Base-by-base conservation (phyloP, 1,284 basidiomycete species). In the Neonothopanus nambi region DNA sequence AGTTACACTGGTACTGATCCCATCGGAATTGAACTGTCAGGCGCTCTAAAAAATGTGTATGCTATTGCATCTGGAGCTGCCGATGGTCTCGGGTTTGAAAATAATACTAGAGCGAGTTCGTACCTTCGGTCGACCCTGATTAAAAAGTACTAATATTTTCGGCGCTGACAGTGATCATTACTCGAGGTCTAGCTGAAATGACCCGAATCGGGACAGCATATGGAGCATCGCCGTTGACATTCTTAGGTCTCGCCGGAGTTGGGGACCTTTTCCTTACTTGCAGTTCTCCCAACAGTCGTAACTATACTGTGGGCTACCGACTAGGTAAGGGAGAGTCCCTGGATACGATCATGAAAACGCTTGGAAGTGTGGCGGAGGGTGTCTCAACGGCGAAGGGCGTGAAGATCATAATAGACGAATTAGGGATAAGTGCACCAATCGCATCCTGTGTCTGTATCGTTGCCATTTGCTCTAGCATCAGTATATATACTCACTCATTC, bases 21-120 rank as follows among this genome's bases (percentile, higher is more conserved):
- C 8, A 89, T 93, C 62, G 93, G 93, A 18, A 83, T 95, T 33
- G 93, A 95, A 61, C 74, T 95, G 28, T 87, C 91, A 7, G 93
- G 93, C 21, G 93, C 93, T 2, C 72, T 95, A 59, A 96, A 96
- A 70, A 96, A 96, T 69, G 89, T 96, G 46, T 95, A 95, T 65
- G 93, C 93, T 23, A 91, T 96, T 62, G 93, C 93, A 12, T 81
- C 92, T 42, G 93, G 93, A 6, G 88, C 94, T 71, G 87, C 92
- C 6, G 92, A 93, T 63, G 93, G 93, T 30, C 79, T 96, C 45
- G 91, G 91, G 11, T 91, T 84, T 66, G 85, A 93, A 62, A 93
- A 94, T 64, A 96, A 96, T 71, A 93, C 93, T 42, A 74, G 90
- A 72, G 91, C 90, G 13, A 91, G 89, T 91, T 57, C 66, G 86